Evolutionary conservation across 1,284 basidiomycete species (phyloP), one percentile per base, ranked within the genome.

Genomic region (Sporisorium exsertum): DNA sequence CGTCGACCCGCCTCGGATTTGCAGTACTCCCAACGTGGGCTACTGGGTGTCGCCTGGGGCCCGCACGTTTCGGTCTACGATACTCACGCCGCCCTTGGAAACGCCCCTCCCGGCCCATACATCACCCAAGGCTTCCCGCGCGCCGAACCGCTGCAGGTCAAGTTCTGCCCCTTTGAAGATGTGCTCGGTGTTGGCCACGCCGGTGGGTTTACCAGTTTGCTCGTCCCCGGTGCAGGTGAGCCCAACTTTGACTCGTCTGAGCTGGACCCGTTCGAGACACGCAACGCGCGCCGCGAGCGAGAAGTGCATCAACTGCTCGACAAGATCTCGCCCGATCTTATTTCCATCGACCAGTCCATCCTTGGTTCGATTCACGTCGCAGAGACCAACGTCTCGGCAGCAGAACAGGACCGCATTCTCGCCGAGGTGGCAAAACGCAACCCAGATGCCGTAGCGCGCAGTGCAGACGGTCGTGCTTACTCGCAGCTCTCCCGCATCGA

Each of bases 321-420:
- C 86, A 99, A 98, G 92, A 92, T 98, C 72, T 92, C 93, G 87
- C 92, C 94, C 4, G 95, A 97, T 75, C 91, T 97, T 87, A 99
- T 99, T 81, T 90, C 93, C 0, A 89, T 98, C 64, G 94, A 97
- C 86, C 91, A 93, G 0, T 91, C 94, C 64, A 90, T 93, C 43
- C 66, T 87, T 10, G 86, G 86, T 6, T 72, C 79, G 29, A 51
- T 86, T 7, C 82, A 85, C 37, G 66, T 75, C 10, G 56, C 57
- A 2, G 95, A 89, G 93, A 95, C 81, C 92, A 94, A 86, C 89
- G 90, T 82, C 87, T 90, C 77, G 87, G 90, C 84, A 89, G 88
- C 84, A 50, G 86, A 94, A 85, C 89, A 90, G 26, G 84, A 86
- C 74, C 54, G 84, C 68, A 64, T 69, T 47, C 16, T 61, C 5